Evolutionary conservation across 2,329 filamentous ascomycete genomes (phyloP).

Genomic region (Penicillium sp.): DNA sequence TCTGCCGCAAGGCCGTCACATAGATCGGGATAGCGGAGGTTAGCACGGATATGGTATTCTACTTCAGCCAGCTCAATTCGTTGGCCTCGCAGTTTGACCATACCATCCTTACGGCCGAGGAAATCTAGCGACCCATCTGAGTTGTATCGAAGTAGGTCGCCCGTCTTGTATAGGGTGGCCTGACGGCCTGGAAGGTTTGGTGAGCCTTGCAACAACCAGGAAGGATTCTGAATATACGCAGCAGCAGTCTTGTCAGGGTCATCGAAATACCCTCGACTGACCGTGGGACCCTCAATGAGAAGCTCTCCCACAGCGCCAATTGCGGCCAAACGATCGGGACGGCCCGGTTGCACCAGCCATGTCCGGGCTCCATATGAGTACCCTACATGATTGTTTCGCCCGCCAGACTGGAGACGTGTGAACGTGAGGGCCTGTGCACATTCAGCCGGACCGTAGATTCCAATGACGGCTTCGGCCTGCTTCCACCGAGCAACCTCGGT

Average conservation of each 20-base stretch:
- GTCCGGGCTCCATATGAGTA: background rate
- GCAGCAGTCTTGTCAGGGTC: background rate
- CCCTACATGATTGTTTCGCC: background rate
- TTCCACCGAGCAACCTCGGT: background rate
- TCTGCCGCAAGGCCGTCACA: background rate
- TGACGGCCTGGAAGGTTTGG: background rate
- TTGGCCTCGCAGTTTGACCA: background rate
- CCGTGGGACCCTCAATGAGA: background rate
- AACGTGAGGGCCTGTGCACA: background rate
- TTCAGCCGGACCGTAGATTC: background rate
- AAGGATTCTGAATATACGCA: background rate
- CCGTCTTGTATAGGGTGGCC: background rate
- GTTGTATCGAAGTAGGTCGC: background rate
- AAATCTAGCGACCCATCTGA: background rate
- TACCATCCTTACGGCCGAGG: background rate
- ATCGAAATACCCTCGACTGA: background rate
- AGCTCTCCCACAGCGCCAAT: background rate
- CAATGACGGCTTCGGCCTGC: background rate
- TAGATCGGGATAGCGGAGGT: background rate
- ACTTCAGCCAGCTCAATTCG: conserved; percentile 1
- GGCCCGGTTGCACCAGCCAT: background rate
- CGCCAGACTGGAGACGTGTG: background rate
- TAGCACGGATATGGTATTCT: background rate
- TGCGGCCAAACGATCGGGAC: background rate
- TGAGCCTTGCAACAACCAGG: background rate